Conservation (phyloP, 768 basidiomycete species). For the Kwoniella mangroviensis region DNA sequence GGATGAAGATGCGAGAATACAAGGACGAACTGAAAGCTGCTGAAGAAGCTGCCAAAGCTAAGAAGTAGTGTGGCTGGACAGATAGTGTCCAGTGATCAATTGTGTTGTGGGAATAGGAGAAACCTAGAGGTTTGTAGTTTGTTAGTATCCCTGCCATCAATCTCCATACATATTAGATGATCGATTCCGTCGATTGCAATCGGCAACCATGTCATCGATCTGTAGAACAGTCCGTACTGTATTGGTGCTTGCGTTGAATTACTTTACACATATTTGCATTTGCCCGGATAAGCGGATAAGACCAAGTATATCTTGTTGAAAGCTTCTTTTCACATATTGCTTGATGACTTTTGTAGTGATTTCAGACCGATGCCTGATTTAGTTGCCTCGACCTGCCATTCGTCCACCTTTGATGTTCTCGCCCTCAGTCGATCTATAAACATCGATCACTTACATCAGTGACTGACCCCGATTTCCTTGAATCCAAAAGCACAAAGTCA, state of each 20-base stretch:
- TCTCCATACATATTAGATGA: no score
- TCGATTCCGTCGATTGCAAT: no score
- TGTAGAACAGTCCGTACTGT: no score
- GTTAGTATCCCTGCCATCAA: not conserved
- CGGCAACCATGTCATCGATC: no score
- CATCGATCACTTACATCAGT: not conserved
- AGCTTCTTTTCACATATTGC: no score
- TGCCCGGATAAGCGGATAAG: no score
- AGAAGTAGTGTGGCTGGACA: not conserved
- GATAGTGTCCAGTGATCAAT: not conserved
- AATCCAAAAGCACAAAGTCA: no score
- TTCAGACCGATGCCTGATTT: constrained; percentile 3
- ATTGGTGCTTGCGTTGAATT: no score
- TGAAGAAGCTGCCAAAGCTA: constrained; percentile 10
- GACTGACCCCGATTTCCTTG: not conserved
- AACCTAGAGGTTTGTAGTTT: not conserved
- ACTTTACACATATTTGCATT: no score
- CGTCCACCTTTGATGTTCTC: constrained; percentile 46
- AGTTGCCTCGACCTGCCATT: constrained; percentile 52
- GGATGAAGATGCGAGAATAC: constrained; percentile 19
- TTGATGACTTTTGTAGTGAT: no score
- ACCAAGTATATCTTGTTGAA: no score
- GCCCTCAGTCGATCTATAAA: constrained; percentile 60
- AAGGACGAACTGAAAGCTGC: constrained; percentile 24
- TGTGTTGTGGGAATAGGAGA: not conserved